Evolutionary conservation across 1,139 yeast genomes (phyloP).

Genomic region (Oligophagozyma castellii): DNA sequence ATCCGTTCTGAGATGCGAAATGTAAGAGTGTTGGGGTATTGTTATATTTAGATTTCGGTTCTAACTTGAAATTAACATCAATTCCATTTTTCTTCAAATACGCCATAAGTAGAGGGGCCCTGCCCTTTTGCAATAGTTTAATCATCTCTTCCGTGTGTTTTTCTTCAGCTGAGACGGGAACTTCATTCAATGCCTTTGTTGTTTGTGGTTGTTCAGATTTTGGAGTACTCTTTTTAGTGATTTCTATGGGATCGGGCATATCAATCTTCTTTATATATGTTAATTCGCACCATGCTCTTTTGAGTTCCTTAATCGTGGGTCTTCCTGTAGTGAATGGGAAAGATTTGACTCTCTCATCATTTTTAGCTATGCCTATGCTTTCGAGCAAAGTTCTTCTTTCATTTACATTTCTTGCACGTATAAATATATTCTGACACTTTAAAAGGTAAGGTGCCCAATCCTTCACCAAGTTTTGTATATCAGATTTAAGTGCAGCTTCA

Average conservation of each 20-base stretch:
- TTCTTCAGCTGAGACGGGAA: conserved; percentile 18
- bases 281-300: conserved; percentile 72
- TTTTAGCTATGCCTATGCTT: conserved; percentile 33
- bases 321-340: conserved; percentile 86
- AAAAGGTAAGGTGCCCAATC: conserved; percentile 51
- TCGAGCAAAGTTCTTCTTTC: conserved; percentile 57
- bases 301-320: conserved; percentile 74
- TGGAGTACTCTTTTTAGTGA: conserved; percentile 20
- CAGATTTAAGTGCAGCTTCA: conserved; percentile 70
- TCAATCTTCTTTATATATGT: conserved; percentile 44
- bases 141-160: conserved; percentile 44
- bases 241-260: conserved; percentile 35
- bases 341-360: conserved; percentile 45
- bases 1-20: conserved; percentile 58
- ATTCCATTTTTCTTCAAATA: conserved; percentile 49
- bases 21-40: conserved; percentile 67
- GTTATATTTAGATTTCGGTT: conserved; percentile 39
- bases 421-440: conserved; percentile 55
- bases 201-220: conserved; percentile 1
- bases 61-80: conserved; percentile 35
- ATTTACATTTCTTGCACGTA: conserved; percentile 69
- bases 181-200: conserved; percentile 7
- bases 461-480: conserved; percentile 52
- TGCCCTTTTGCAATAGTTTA: conserved; percentile 51
- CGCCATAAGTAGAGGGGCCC: conserved; percentile 59